A percentile compares a stretch with the other conserved stretches of the same genome.
phyloP scores from a whole-genome alignment of 2,329 filamentous ascomycete species.

The Pestalotiopsis sp. region DNA sequence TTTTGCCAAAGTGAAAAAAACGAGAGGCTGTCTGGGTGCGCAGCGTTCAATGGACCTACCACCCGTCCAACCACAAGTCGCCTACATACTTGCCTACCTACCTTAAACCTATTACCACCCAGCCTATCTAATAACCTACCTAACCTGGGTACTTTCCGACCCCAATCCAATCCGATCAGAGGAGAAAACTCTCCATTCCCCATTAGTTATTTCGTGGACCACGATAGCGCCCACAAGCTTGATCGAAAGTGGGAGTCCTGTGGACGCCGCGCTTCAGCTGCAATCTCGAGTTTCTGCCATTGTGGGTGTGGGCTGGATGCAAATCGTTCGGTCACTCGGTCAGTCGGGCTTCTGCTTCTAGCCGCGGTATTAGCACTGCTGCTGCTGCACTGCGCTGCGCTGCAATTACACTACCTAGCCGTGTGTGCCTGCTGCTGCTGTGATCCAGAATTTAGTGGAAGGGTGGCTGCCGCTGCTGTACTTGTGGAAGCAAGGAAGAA shows the following conservation, averaged over 20 bases:
- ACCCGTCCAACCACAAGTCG: not conserved
- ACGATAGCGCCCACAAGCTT: slow-evolving; percentile 1
- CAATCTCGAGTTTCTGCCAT: not conserved
- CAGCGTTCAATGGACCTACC: not conserved
- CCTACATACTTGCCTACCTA: not conserved
- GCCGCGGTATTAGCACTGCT: not conserved
- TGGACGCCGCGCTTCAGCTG: slow-evolving; percentile 1
- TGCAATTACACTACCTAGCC: not conserved
- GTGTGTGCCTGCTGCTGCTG: not conserved
- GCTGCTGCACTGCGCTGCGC: not conserved
- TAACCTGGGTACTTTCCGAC: not conserved
- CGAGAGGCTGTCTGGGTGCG: not conserved
- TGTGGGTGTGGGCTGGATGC: not conserved
- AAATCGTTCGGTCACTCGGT: not conserved
- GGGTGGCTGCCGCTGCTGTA: not conserved
- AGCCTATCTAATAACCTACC: not conserved
- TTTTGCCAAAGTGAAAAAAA: not conserved
- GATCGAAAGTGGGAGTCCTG: slow-evolving; percentile 1
- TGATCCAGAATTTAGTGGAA: not conserved
- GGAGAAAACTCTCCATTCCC: not conserved
- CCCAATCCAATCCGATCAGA: not conserved
- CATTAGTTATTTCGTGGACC: not conserved
- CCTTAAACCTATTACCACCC: not conserved
- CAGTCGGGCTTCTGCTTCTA: not conserved
- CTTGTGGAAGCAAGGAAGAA: not conserved